Conservation (phyloP, 805 yeast species). For the Soucietia sequanensis region DNA sequence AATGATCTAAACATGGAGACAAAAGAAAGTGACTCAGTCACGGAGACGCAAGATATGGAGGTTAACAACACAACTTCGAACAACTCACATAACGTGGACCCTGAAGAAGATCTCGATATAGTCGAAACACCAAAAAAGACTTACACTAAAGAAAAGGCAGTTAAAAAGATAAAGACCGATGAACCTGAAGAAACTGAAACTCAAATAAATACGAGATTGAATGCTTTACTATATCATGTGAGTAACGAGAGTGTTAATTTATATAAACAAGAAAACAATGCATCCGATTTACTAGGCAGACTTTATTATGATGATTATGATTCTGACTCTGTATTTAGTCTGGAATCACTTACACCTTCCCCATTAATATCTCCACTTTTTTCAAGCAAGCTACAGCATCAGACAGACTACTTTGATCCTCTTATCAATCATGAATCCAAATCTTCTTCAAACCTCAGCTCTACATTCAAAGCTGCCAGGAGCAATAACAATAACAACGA, state of each 20-base stretch:
- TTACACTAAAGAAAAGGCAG: slow-evolving; percentile 5
- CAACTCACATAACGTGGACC: background rate
- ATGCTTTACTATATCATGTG: slow-evolving; percentile 39
- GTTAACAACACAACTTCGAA: no score
- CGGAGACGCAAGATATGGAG: no score
- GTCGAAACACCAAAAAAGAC: slow-evolving; percentile 3
- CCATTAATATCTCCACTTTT: slow-evolving; percentile 7
- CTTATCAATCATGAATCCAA: slow-evolving; percentile 7
- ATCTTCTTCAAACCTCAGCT: slow-evolving; percentile 8
- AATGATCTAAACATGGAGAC: no score
- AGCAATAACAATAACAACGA: no score
- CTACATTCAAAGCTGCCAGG: slow-evolving; percentile 1
- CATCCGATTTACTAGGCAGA: slow-evolving; percentile 41
- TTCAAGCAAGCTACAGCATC: background rate
- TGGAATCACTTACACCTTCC: slow-evolving; percentile 12
- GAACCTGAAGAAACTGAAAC: slow-evolving; percentile 25
- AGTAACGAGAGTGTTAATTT: slow-evolving; percentile 36
- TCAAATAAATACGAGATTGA: slow-evolving; percentile 33
- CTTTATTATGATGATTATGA: slow-evolving; percentile 44
- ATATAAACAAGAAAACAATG: slow-evolving; percentile 35
- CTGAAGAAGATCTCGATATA: background rate
- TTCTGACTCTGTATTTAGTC: slow-evolving; percentile 23
- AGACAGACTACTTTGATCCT: slow-evolving; percentile 11
- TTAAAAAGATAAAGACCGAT: slow-evolving; percentile 1
- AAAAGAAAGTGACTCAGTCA: no score